These are phyloP conservation scores for Dactylellina drechsleri DNA, from an alignment of 2,329 filamentous ascomycete species.

Conservation along the genomic window DNA sequence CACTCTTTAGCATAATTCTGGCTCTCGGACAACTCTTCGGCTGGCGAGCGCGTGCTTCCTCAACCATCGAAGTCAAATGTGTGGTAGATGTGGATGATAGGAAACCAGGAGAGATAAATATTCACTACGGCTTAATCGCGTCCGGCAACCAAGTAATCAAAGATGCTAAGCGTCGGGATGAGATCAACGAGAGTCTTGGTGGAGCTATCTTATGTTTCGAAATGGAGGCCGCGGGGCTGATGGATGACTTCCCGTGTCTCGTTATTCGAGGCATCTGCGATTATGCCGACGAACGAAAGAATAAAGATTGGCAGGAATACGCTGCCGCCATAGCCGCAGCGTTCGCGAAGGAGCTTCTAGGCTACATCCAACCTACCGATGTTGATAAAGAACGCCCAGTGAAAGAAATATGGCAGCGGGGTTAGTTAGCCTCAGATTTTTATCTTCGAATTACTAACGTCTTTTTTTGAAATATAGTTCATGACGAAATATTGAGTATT, in stretches of 20 bases:
- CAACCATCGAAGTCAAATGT: too few species aligned
- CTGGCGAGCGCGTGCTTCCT: background rate
- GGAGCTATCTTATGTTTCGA: conserved; percentile 58
- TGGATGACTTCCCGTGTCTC: conserved; percentile 55
- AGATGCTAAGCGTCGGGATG: conserved; percentile 38
- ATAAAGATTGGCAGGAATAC: conserved; percentile 30
- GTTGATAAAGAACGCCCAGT: background rate
- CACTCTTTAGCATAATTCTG: background rate
- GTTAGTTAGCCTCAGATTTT: conserved; percentile 6
- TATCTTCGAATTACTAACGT: background rate
- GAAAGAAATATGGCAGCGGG: conserved; percentile 8
- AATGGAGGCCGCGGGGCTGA: conserved; percentile 59
- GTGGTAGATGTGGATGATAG: background rate
- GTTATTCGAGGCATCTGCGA: conserved; percentile 40
- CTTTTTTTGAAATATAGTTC: background rate
- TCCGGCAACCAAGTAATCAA: conserved; percentile 50
- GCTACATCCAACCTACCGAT: background rate
- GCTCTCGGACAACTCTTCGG: background rate
- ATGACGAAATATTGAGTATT: background rate
- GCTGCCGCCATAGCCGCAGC: conserved; percentile 27
- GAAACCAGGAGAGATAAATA: background rate
- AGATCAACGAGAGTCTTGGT: conserved; percentile 10
- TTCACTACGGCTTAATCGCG: conserved; percentile 35
- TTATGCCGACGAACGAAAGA: conserved; percentile 35
- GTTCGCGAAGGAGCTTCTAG: conserved; percentile 24